These are phyloP conservation scores for Neurospora tetrasperma DNA, from an alignment of 495 filamentous ascomycete genomes.

Conservation along the genomic window DNA sequence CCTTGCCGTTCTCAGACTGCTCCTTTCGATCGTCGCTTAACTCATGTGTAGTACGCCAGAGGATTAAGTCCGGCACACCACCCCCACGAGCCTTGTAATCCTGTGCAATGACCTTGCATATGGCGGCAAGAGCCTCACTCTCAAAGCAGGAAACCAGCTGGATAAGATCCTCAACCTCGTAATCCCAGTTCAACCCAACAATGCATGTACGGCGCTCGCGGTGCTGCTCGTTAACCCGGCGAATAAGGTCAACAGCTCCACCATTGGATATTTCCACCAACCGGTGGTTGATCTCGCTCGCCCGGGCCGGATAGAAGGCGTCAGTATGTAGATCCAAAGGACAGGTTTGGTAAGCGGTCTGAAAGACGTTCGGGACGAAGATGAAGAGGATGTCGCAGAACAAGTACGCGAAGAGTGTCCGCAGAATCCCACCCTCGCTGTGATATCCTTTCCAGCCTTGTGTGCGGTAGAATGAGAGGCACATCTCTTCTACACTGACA, in stretches of 20 bases:
- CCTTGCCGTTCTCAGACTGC: constrained; percentile 9
- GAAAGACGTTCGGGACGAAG: constrained; percentile 93
- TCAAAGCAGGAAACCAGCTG: constrained; percentile 75
- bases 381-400: constrained; percentile 92
- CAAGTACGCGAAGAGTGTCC: constrained; percentile 83
- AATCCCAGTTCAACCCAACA: constrained; percentile 86
- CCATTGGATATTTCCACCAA: constrained; percentile 76
- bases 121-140: constrained; percentile 64
- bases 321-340: constrained; percentile 90
- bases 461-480: constrained; percentile 69
- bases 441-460: constrained; percentile 93
- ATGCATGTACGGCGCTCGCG: constrained; percentile 65
- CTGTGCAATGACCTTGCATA: constrained; percentile 91
- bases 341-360: constrained; percentile 87
- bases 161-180: constrained; percentile 64
- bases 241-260: constrained; percentile 55
- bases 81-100: constrained; percentile 81
- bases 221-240: constrained; percentile 53
- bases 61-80: constrained; percentile 85
- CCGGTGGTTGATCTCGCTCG: constrained; percentile 81
- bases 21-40: constrained; percentile 19
- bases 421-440: constrained; percentile 77
- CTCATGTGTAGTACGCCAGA: constrained; percentile 50
- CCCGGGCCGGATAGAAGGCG: constrained; percentile 76
- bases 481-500: constrained; percentile 76